Conservation (phyloP, 2,329 filamentous ascomycete genomes). For the Fusarium sp. region DNA sequence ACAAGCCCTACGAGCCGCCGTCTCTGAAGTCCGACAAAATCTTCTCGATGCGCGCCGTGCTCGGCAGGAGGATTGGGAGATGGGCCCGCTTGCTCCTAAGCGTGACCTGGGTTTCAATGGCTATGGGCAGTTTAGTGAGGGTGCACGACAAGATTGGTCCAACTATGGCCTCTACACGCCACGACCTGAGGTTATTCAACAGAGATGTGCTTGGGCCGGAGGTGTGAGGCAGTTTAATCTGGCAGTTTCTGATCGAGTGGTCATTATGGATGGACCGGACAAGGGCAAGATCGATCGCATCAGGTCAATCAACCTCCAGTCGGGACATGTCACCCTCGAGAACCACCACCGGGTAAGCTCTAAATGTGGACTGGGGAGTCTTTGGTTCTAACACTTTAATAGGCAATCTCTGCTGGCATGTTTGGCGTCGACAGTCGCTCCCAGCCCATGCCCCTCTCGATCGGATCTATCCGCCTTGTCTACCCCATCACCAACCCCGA, state of each 20-base stretch:
- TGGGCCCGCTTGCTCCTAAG: slow-evolving; percentile 84
- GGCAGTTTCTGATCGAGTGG: slow-evolving; percentile 82
- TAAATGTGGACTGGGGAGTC: neutral
- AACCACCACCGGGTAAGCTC: slow-evolving; percentile 75
- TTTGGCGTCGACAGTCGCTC: slow-evolving; percentile 51
- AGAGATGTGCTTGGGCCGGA: slow-evolving; percentile 70
- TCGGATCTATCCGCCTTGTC: slow-evolving; percentile 85
- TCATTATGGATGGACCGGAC: slow-evolving; percentile 83
- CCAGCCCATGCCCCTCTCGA: slow-evolving; percentile 68
- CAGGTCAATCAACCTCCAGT: slow-evolving; percentile 66
- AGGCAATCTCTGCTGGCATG: slow-evolving; percentile 52
- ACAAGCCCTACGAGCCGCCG: slow-evolving; percentile 50
- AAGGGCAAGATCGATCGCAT: slow-evolving; percentile 89
- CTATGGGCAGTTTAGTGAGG: slow-evolving; percentile 70
- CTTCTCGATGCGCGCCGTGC: slow-evolving; percentile 62
- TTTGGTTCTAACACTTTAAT: slow-evolving; percentile 4
- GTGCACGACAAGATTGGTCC: slow-evolving; percentile 56
- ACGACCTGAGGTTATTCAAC: slow-evolving; percentile 55
- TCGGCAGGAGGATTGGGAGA: slow-evolving; percentile 82
- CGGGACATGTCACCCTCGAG: slow-evolving; percentile 73
- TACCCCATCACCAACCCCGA: slow-evolving; percentile 78
- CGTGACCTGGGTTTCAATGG: slow-evolving; percentile 76
- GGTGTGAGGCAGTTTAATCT: slow-evolving; percentile 73
- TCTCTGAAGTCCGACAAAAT: slow-evolving; percentile 54
- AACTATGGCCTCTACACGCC: slow-evolving; percentile 50